Conservation (phyloP, 192 early-diverging fungal species). For the Umbelopsis sp. region DNA sequence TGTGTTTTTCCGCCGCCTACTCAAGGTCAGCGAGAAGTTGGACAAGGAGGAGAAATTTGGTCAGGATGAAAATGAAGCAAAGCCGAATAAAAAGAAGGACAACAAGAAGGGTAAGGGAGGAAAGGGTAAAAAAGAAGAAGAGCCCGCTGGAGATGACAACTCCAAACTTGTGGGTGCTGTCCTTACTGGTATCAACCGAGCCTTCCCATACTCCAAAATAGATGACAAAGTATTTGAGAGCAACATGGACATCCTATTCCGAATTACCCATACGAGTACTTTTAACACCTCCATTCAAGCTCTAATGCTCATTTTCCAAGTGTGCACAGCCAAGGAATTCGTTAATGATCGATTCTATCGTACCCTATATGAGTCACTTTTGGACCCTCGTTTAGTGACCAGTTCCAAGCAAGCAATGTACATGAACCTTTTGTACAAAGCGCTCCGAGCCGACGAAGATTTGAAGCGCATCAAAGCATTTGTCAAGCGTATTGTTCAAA, state of each 20-base stretch:
- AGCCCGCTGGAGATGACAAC: conserved; percentile 61
- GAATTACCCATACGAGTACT: conserved; percentile 82
- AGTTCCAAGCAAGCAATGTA: conserved; percentile 92
- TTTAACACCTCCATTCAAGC: conserved; percentile 96
- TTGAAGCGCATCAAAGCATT: conserved; percentile 77
- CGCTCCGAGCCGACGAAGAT: conserved; percentile 75
- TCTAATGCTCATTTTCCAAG: conserved; percentile 84
- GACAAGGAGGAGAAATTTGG: conserved; percentile 51
- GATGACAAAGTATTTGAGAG: conserved; percentile 77
- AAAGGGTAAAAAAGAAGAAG: conserved; percentile 42
- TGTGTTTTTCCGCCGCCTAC: conserved; percentile 81
- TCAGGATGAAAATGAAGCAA: conserved; percentile 31
- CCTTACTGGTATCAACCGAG: conserved; percentile 94
- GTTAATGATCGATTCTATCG: conserved; percentile 90
- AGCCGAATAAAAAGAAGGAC: conserved; percentile 24
- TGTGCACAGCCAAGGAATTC: conserved; percentile 48
- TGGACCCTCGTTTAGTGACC: conserved; percentile 75
- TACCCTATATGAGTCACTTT: conserved; percentile 84
- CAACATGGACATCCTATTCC: conserved; percentile 90
- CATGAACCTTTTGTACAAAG: conserved; percentile 88
- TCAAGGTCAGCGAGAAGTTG: conserved; percentile 52
- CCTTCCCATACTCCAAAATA: conserved; percentile 87
- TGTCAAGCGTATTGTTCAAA: conserved; percentile 89
- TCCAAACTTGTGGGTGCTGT: conserved; percentile 89
- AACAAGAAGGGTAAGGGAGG: conserved; percentile 39